These are phyloP conservation scores for Carex littledalei DNA, from an alignment of 176 grass and related monocot genomes.

Conservation along the genomic window DNA sequence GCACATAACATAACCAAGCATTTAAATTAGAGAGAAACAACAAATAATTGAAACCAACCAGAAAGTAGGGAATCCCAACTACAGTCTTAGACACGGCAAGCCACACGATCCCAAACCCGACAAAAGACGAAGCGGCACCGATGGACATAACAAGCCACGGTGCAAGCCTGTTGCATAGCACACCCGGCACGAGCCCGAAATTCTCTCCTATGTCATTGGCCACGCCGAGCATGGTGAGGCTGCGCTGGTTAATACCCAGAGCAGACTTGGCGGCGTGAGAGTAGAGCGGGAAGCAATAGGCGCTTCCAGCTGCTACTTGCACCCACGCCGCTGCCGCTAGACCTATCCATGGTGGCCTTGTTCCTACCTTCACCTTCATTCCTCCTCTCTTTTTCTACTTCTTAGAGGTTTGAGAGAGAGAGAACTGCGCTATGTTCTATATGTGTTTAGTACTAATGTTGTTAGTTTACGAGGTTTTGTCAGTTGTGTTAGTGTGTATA, in stretches of 20 bases:
- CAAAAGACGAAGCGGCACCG: slow-evolving; percentile 62
- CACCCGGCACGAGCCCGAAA: slow-evolving; percentile 59
- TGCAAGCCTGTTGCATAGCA: slow-evolving; percentile 63
- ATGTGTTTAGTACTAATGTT: not conserved
- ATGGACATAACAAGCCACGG: slow-evolving; percentile 71
- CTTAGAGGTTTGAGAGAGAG: not conserved
- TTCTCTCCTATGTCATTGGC: slow-evolving; percentile 92
- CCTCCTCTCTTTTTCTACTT: not conserved
- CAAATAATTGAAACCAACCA: slow-evolving; percentile 33
- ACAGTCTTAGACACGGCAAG: slow-evolving; percentile 74
- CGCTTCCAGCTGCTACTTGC: slow-evolving; percentile 81
- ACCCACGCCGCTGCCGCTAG: slow-evolving; percentile 85
- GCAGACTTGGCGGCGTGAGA: slow-evolving; percentile 58
- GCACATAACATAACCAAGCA: not conserved
- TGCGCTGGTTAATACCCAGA: slow-evolving; percentile 57
- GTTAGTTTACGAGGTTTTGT: not conserved
- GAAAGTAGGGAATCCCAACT: slow-evolving; percentile 56
- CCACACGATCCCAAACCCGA: slow-evolving; percentile 81
- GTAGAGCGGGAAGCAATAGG: slow-evolving; percentile 85
- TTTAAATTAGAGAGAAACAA: not conserved
- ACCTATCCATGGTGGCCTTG: slow-evolving; percentile 85
- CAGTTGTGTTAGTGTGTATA: not conserved
- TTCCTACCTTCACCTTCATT: slow-evolving; percentile 55
- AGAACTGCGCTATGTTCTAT: not conserved
- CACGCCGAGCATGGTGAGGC: slow-evolving; percentile 84